Conservation (phyloP, 129 eudicot genomes). For the Silybum marianum region DNA sequence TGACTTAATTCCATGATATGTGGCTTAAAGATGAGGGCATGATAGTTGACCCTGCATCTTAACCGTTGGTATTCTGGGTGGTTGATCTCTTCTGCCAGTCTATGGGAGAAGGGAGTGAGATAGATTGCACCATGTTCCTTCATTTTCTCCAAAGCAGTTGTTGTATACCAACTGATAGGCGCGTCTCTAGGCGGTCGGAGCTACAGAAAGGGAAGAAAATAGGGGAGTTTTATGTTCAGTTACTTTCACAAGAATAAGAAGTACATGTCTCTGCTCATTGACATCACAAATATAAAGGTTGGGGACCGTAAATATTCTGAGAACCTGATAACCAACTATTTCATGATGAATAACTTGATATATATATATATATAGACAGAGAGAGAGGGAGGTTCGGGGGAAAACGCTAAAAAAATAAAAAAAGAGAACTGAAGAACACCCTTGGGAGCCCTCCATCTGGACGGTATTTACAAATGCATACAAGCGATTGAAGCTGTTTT, state of each 20-base stretch:
- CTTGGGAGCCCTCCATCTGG: too few species aligned
- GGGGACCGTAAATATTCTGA: neutral
- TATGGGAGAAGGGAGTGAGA: constrained; percentile 97
- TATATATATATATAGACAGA: too few species aligned
- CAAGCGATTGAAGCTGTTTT: too few species aligned
- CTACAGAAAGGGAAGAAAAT: constrained; percentile 33
- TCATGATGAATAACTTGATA: too few species aligned
- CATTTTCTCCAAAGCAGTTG: constrained; percentile 77
- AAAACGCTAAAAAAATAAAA: too few species aligned
- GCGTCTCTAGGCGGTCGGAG: constrained; percentile 97
- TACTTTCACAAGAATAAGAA: neutral
- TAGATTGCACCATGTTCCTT: constrained; percentile 91
- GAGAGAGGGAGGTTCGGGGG: too few species aligned
- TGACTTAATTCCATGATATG: constrained; percentile 84
- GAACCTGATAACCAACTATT: too few species aligned
- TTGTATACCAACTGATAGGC: constrained; percentile 84
- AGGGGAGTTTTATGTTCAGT: neutral
- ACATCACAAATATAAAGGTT: neutral
- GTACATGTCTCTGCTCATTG: neutral
- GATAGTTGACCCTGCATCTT: constrained; percentile 96
- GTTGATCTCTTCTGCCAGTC: constrained; percentile 94
- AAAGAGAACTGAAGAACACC: too few species aligned
- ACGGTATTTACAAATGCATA: too few species aligned
- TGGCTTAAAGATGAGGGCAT: constrained; percentile 87
- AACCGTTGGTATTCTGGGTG: constrained; percentile 89